Evolutionary conservation across 371 early-diverging fungal species (phyloP), one percentile per base, ranked within the genome.

Genomic region (Coemansia sp.): DNA sequence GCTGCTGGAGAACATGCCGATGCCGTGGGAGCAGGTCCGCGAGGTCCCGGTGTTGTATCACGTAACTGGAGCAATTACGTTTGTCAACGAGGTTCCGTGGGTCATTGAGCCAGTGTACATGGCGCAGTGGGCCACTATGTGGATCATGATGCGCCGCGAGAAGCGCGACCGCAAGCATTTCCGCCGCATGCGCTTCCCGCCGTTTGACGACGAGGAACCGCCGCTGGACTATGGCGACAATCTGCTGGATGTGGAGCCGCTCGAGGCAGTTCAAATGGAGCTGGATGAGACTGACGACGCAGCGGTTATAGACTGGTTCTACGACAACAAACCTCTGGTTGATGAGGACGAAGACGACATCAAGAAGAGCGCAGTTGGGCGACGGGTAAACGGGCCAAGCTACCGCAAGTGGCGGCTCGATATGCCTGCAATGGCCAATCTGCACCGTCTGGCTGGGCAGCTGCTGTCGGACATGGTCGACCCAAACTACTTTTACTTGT

Each of bases 1-100:
- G 82, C 87, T 99, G 42, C 71, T 99, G 70, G 97, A 97, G 79
- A 97, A 96, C 78, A 98, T 99, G 94, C 99, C 99, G 8, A 98
- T 99, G 99, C 99, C 99, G 11, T 99, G 99, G 99, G 99, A 99
- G 82, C 93, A 95, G 77, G 91, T 91, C 58, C 90, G 97, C 72
- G 96, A 97, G 78, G 98, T 98, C 8, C 86, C 90, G n/a, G 95
- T 96, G 5, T 84, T 98, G 26, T 99, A 99, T 80, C 99, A 99
- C 78, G 93, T 98, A 40, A 95, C 97, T 12, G 99, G 99, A 67
- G 98, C 97, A 16, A 96, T 98, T 64, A 97, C 99, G 9, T 97
- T 99, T 84, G 96, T 98, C 65, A 94, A 96, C 75, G 96, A 97
- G 80, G 91, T 94, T 18, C 97, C 97, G 16, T 88, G 92, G 85